Conservation (phyloP, 257 asterid genomes). For the Scutellaria barbata region DNA sequence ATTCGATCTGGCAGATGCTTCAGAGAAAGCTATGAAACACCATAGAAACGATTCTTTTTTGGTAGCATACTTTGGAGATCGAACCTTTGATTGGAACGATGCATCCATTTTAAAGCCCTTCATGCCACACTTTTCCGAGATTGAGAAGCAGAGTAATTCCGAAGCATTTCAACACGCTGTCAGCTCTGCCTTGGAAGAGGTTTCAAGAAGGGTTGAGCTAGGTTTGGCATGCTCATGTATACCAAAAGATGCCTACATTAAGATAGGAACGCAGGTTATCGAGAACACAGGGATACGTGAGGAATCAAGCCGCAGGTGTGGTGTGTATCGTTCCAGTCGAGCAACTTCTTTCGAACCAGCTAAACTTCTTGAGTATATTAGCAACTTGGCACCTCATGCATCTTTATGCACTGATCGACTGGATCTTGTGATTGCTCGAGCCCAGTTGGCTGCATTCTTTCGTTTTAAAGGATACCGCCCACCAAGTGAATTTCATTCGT, state of each 20-base stretch:
- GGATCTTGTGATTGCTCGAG: constrained; percentile 62
- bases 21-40: constrained; percentile 72
- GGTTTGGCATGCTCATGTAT: constrained; percentile 77
- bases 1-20: constrained; percentile 74
- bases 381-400: constrained; percentile 55
- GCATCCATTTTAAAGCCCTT: constrained; percentile 71
- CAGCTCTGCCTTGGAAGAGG: constrained; percentile 71
- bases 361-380: constrained; percentile 59
- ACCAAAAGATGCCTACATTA: constrained; percentile 47
- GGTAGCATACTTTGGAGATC: constrained; percentile 90
- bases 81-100: constrained; percentile 90
- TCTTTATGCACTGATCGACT: constrained; percentile 51
- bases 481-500: constrained; percentile 45
- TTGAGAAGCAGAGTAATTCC: constrained; percentile 71
- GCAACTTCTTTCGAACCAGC: constrained; percentile 64
- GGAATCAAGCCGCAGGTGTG: constrained; percentile 63
- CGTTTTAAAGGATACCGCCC: constrained; percentile 58
- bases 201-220: constrained; percentile 70
- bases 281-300: constrained; percentile 77
- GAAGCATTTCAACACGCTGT: constrained; percentile 77
- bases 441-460: constrained; percentile 71
- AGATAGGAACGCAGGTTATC: constrained; percentile 63
- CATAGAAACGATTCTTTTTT: constrained; percentile 66
- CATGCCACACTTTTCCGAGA: constrained; percentile 62
- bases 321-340: constrained; percentile 56